phyloP scores from a whole-genome alignment of 371 early-diverging fungal species.

The Lichtheimia corymbifera region DNA sequence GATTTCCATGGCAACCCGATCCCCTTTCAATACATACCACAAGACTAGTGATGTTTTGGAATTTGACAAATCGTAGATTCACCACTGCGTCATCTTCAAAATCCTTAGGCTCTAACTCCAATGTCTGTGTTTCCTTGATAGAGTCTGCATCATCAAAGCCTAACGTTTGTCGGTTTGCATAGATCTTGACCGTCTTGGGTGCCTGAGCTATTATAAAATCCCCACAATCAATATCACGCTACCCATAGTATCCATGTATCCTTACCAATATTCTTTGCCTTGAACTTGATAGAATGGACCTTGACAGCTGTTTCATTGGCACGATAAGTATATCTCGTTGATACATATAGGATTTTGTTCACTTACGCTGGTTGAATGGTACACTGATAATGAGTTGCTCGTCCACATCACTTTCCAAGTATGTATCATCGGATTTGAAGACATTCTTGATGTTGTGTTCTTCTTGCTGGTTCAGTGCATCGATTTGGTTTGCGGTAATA shows the following conservation, averaged over 20 bases:
- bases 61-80: constrained; percentile 88
- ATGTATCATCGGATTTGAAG: constrained; percentile 69
- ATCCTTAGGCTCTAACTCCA: constrained; percentile 68
- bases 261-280: constrained; percentile 58
- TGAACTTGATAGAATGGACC: constrained; percentile 84
- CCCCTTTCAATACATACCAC: constrained; percentile 37
- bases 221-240: background rate
- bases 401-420: constrained; percentile 88
- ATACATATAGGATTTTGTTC: background rate
- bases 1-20: background rate
- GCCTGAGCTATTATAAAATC: constrained; percentile 59
- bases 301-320: constrained; percentile 61
- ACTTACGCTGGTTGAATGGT: constrained; percentile 79
- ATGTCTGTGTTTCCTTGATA: constrained; percentile 71
- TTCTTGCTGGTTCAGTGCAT: constrained; percentile 85
- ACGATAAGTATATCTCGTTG: background rate
- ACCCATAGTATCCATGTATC: background rate
- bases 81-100: constrained; percentile 69
- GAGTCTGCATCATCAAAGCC: constrained; percentile 89
- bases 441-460: constrained; percentile 74
- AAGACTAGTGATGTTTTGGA: constrained; percentile 80
- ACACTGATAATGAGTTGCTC: constrained; percentile 90
- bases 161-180: constrained; percentile 75
- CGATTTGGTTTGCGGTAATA: constrained; percentile 76
- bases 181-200: constrained; percentile 86